These are phyloP conservation scores for Colletotrichum tropicale DNA, from an alignment of 2,329 filamentous ascomycete species.

Conservation along the genomic window DNA sequence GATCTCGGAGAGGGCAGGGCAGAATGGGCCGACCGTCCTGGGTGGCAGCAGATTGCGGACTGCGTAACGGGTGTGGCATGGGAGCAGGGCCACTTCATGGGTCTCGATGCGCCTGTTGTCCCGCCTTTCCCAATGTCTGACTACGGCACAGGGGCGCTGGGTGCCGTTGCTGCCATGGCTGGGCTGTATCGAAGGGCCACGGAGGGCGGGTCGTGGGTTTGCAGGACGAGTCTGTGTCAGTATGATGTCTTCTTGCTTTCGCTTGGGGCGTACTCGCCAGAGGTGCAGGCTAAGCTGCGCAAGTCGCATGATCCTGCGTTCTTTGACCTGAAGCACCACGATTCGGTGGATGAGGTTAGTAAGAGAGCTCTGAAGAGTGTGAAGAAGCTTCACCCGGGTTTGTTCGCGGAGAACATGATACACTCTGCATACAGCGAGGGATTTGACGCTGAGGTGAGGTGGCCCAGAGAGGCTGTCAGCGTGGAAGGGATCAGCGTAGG, in stretches of 20 bases:
- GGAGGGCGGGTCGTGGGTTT: slow-evolving; percentile 36
- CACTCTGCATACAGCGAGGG: slow-evolving; percentile 32
- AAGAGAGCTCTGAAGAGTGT: slow-evolving; percentile 58
- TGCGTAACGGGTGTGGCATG: slow-evolving; percentile 59
- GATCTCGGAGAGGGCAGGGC: slow-evolving; percentile 35
- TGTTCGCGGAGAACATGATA: slow-evolving; percentile 33
- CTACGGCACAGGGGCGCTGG: slow-evolving; percentile 38
- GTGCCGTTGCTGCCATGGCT: slow-evolving; percentile 35
- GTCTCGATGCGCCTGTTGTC: slow-evolving; percentile 59
- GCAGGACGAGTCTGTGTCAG: slow-evolving; percentile 36
- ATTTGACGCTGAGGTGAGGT: slow-evolving; percentile 36
- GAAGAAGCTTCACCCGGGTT: slow-evolving; percentile 38
- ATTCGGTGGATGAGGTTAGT: slow-evolving; percentile 64
- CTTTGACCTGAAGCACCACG: slow-evolving; percentile 57
- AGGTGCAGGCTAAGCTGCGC: slow-evolving; percentile 51
- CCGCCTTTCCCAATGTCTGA: slow-evolving; percentile 61
- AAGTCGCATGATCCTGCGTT: slow-evolving; percentile 54
- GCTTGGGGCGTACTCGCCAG: slow-evolving; percentile 50
- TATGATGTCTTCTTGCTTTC: slow-evolving; percentile 39
- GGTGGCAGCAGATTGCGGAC: slow-evolving; percentile 70
- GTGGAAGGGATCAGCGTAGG: slow-evolving; percentile 43
- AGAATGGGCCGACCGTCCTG: slow-evolving; percentile 62
- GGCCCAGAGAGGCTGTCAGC: slow-evolving; percentile 41
- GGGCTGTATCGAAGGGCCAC: slow-evolving; percentile 36
- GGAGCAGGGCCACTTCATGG: slow-evolving; percentile 58